Conservation (phyloP, 192 early-diverging fungal species). For the Ambispora gerdemannii region DNA sequence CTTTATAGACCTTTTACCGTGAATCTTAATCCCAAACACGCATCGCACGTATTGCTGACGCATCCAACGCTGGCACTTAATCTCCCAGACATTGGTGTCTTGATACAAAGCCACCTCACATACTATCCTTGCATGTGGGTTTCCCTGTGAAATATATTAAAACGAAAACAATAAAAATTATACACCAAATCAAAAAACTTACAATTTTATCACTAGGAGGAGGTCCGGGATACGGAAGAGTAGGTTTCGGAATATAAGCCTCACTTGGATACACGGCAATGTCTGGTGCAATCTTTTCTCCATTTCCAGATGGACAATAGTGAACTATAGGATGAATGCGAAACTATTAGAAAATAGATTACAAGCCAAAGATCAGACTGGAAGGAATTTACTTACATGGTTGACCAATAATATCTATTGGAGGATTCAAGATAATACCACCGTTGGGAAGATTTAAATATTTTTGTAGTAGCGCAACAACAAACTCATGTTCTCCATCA, state of each 20-base stretch:
- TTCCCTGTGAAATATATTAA: background rate
- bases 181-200: constrained; percentile 12
- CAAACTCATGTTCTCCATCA: constrained; percentile 13
- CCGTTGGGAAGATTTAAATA: constrained; percentile 13
- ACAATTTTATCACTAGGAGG: constrained; percentile 13
- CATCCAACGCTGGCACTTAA: constrained; percentile 15
- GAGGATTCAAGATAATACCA: background rate
- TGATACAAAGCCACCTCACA: background rate
- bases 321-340: constrained; percentile 14
- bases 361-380: background rate
- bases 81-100: background rate
- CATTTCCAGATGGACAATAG: background rate
- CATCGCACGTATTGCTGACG: constrained; percentile 1
- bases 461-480: background rate
- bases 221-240: constrained; percentile 20
- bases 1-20: constrained; percentile 17
- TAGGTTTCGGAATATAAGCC: constrained; percentile 5
- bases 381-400: constrained; percentile 21
- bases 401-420: constrained; percentile 1
- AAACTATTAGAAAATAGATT: background rate
- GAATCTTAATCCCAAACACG: constrained; percentile 20
- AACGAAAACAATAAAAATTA: constrained; percentile 14
- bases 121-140: background rate
- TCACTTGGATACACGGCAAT: constrained; percentile 9
- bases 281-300: constrained; percentile 13